These are phyloP conservation scores for Ephemerocybe angulata DNA, from an alignment of 768 basidiomycete genomes.

Conservation along the genomic window DNA sequence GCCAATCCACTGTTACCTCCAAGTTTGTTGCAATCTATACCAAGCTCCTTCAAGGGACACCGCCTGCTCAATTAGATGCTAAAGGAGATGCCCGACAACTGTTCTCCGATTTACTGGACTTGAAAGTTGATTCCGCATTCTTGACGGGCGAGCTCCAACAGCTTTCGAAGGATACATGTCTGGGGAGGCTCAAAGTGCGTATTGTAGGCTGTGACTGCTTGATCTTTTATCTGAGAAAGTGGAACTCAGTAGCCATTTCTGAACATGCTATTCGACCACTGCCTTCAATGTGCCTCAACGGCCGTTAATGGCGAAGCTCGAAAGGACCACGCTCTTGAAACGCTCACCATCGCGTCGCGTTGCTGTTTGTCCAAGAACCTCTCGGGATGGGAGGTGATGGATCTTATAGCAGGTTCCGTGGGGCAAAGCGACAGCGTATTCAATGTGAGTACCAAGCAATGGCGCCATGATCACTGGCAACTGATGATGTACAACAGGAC, in stretches of 20 bases:
- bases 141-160: conserved; percentile 37
- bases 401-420: conserved; percentile 60
- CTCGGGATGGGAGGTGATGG: conserved; percentile 72
- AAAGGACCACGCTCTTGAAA: conserved; percentile 48
- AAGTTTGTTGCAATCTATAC: conserved; percentile 46
- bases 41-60: conserved; percentile 50
- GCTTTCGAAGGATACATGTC: conserved; percentile 46
- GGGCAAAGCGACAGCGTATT: conserved; percentile 56
- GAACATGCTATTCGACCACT: conserved; percentile 45
- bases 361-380: conserved; percentile 53
- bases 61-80: conserved; percentile 41
- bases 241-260: conserved; percentile 46
- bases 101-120: conserved; percentile 49
- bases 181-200: conserved; percentile 50
- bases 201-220: conserved; percentile 6
- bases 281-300: conserved; percentile 38
- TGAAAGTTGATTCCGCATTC: conserved; percentile 50
- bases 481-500: conserved; percentile 30
- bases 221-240: neutral
- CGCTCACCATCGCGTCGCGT: conserved; percentile 44
- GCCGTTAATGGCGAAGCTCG: conserved; percentile 31
- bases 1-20: conserved; percentile 31
- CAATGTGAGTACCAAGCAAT: conserved; percentile 32
- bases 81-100: conserved; percentile 43
- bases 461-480: neutral